phyloP scores from a whole-genome alignment of 495 filamentous ascomycete species.

The Podospora tetraspora region DNA sequence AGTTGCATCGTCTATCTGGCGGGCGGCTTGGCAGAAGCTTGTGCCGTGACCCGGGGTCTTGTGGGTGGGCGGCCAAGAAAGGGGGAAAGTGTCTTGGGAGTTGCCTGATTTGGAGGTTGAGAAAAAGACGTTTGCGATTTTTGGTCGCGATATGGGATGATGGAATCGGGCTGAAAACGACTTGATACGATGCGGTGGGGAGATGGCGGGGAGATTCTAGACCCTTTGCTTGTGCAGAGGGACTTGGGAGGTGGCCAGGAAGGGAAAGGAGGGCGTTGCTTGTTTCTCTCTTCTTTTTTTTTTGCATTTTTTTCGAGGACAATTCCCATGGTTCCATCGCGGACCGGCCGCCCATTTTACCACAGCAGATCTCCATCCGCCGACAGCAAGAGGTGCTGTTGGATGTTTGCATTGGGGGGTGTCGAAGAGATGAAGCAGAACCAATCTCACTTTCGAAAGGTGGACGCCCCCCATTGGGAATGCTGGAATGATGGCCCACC shows the following conservation, averaged over 20 bases:
- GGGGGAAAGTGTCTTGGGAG: not conserved
- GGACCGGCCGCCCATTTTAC: not conserved
- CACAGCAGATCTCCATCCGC: not conserved
- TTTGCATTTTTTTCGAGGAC: not conserved
- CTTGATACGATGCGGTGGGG: not conserved
- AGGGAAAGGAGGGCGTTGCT: not conserved
- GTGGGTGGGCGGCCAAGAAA: not conserved
- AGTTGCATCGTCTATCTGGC: not conserved
- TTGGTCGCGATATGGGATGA: not conserved
- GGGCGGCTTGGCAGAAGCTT: not conserved
- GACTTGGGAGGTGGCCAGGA: not conserved
- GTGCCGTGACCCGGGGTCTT: not conserved
- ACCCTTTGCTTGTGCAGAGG: not conserved
- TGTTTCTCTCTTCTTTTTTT: not conserved
- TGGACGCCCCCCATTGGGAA: not conserved
- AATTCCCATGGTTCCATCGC: not conserved
- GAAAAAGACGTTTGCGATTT: not conserved
- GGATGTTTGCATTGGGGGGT: not conserved
- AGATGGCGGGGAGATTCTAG: not conserved
- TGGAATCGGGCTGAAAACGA: not conserved
- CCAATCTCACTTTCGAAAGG: not conserved
- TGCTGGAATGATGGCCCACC: not conserved
- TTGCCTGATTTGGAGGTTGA: not conserved
- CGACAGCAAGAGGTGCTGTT: not conserved
- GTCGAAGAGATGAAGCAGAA: not conserved